phyloP scores from a whole-genome alignment of 1,284 basidiomycete species.

The Naganishia albida region DNA sequence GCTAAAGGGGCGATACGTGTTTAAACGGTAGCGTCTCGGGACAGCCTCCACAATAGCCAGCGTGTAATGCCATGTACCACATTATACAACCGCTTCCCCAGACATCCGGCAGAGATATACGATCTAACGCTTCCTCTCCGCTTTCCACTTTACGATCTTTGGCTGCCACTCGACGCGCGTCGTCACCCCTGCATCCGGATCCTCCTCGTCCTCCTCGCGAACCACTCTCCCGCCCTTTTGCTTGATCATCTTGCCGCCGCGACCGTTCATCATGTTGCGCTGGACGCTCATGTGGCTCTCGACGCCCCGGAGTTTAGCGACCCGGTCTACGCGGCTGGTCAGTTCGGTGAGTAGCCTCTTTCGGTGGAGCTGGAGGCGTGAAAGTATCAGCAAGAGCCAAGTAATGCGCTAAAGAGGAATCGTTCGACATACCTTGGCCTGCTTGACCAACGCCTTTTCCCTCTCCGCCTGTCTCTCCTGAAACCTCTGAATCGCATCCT shows the following conservation, averaged over 20 bases:
- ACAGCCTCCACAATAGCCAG: too few relatives aligned
- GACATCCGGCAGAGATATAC: too few relatives aligned
- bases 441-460: conserved; percentile 32
- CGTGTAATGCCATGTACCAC: neutral
- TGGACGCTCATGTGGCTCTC: conserved; percentile 32
- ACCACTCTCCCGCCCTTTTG: conserved; percentile 30
- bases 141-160: conserved; percentile 36
- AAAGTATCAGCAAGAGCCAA: neutral
- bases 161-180: conserved; percentile 19
- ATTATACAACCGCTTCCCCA: neutral
- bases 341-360: conserved; percentile 32
- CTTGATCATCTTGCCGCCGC: conserved; percentile 31
- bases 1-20: too few relatives aligned
- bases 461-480: conserved; percentile 30
- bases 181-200: conserved; percentile 24
- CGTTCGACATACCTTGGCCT: conserved; percentile 25
- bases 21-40: too few relatives aligned
- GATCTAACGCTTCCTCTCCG: conserved; percentile 33
- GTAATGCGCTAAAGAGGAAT: neutral
- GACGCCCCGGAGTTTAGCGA: conserved; percentile 30
- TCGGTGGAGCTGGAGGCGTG: conserved; percentile 27
- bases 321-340: conserved; percentile 24
- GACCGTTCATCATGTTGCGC: conserved; percentile 31
- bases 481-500: conserved; percentile 22
- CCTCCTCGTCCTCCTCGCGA: conserved; percentile 31